phyloP scores from a whole-genome alignment of 2,329 filamentous ascomycete species.

The Cladophialophora psammophila region DNA sequence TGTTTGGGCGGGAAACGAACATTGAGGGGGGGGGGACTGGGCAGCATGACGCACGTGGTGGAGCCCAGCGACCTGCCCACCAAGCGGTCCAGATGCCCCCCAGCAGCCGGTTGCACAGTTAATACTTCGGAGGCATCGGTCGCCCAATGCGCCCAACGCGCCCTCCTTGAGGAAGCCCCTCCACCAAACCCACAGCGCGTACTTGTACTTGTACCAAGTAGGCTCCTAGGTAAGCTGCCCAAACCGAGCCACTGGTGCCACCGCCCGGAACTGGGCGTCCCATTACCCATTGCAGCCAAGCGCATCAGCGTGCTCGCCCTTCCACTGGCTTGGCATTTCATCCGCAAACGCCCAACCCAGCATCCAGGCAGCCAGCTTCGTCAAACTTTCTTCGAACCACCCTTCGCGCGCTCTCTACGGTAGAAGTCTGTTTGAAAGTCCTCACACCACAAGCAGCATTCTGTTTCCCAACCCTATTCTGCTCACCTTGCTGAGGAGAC shows the following conservation, averaged over 20 bases:
- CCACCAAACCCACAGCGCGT: too few species aligned
- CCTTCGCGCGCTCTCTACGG: background rate
- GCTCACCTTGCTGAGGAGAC: background rate
- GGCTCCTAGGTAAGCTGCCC: background rate
- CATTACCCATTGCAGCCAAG: constrained; percentile 9
- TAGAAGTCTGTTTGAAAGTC: constrained; percentile 1
- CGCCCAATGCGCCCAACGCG: background rate
- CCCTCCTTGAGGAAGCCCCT: too few species aligned
- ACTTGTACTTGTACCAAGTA: too few species aligned
- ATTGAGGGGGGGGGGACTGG: constrained; percentile 9
- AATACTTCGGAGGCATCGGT: background rate
- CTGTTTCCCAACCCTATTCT: background rate
- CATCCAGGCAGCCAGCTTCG: background rate
- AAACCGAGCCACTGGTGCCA: background rate
- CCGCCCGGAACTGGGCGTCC: constrained; percentile 11
- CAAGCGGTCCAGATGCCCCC: too few species aligned
- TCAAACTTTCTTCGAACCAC: constrained; percentile 32
- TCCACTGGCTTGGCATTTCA: constrained; percentile 23
- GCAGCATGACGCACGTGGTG: constrained; percentile 30
- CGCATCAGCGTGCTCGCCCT: background rate
- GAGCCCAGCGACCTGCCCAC: background rate
- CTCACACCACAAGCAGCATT: constrained; percentile 9
- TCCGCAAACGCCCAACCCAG: constrained; percentile 16
- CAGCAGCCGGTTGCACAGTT: too few species aligned
- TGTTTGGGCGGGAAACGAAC: constrained; percentile 1